Percentiles rank a stretch among this genome's conserved stretches.
phyloP scores from a whole-genome alignment of 1,284 basidiomycete species.

The Naganishia cerealis region DNA sequence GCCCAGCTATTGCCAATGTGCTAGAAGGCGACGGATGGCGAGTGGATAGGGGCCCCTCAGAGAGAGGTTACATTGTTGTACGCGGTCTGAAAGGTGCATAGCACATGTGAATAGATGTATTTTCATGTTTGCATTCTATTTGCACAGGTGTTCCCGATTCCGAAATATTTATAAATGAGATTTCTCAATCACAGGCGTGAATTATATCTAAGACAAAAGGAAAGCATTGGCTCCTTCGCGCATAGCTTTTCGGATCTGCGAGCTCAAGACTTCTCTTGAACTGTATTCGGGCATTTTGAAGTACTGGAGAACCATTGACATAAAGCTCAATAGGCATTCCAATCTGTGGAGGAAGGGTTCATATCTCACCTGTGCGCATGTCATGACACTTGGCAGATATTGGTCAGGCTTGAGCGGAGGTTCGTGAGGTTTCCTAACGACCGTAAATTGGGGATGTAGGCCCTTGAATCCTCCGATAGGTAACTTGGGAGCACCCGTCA shows the following conservation, averaged over 20 bases:
- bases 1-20: constrained; percentile 45
- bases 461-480: constrained; percentile 96
- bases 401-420: constrained; percentile 84
- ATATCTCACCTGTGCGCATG: constrained; percentile 74
- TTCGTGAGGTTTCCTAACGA: constrained; percentile 83
- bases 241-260: constrained; percentile 78
- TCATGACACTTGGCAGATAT: constrained; percentile 97
- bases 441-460: constrained; percentile 88
- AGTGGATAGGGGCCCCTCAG: constrained; percentile 42
- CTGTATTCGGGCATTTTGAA: constrained; percentile 92
- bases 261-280: constrained; percentile 72
- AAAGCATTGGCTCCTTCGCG: constrained; percentile 89
- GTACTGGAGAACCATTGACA: constrained; percentile 57
- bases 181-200: background rate
- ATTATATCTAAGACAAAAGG: constrained; percentile 73
- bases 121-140: background rate
- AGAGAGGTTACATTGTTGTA: constrained; percentile 47
- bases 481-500: constrained; percentile 90
- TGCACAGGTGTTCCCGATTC: background rate
- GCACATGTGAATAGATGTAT: background rate
- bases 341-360: background rate
- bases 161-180: background rate
- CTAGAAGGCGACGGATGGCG: constrained; percentile 48
- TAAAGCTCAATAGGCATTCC: background rate
- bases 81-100: constrained; percentile 35